Evolutionary conservation across 2,329 filamentous ascomycete species (phyloP).

Genomic region (Hortaea werneckii): DNA sequence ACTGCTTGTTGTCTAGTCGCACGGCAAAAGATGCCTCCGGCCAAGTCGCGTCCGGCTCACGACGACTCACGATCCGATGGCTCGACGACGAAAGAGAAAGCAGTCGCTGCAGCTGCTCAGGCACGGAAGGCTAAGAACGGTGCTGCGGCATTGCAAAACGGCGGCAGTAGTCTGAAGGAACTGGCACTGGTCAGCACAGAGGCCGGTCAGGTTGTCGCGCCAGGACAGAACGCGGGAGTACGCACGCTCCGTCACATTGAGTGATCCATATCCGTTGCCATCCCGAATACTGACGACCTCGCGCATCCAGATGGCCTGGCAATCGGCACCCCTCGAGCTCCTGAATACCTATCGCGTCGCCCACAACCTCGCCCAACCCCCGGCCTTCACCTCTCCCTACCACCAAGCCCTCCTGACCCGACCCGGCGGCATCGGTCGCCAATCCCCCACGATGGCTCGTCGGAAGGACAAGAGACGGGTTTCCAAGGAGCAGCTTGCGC

Average conservation of each 20-base stretch:
- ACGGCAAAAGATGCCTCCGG: slow-evolving; percentile 12
- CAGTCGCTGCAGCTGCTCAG: slow-evolving; percentile 28
- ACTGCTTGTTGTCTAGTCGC: not conserved
- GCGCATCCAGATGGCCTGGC: slow-evolving; percentile 48
- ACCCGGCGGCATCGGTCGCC: slow-evolving; percentile 46
- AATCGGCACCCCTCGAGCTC: slow-evolving; percentile 54
- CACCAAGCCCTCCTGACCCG: slow-evolving; percentile 42
- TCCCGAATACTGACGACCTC: not conserved
- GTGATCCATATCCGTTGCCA: not conserved
- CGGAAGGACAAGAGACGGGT: slow-evolving; percentile 55
- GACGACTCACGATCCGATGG: slow-evolving; percentile 28
- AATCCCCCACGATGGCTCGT: slow-evolving; percentile 67
- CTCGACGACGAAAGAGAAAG: slow-evolving; percentile 32
- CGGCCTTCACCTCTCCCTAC: slow-evolving; percentile 50
- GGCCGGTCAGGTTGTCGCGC: slow-evolving; percentile 6
- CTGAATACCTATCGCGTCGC: slow-evolving; percentile 68
- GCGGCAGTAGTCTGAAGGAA: slow-evolving; percentile 19
- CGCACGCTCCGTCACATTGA: not conserved
- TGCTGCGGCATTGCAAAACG: slow-evolving; percentile 10
- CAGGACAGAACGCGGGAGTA: slow-evolving; percentile 11
- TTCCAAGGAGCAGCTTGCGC: slow-evolving; percentile 61
- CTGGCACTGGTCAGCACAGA: slow-evolving; percentile 16
- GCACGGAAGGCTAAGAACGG: slow-evolving; percentile 27
- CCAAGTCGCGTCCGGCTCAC: slow-evolving; percentile 20
- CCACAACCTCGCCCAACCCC: slow-evolving; percentile 60